Percentiles rank a stretch among this genome's conserved stretches.
phyloP scores from a whole-genome alignment of 805 yeast genomes.

The Cyberlindnera suaveolens region DNA sequence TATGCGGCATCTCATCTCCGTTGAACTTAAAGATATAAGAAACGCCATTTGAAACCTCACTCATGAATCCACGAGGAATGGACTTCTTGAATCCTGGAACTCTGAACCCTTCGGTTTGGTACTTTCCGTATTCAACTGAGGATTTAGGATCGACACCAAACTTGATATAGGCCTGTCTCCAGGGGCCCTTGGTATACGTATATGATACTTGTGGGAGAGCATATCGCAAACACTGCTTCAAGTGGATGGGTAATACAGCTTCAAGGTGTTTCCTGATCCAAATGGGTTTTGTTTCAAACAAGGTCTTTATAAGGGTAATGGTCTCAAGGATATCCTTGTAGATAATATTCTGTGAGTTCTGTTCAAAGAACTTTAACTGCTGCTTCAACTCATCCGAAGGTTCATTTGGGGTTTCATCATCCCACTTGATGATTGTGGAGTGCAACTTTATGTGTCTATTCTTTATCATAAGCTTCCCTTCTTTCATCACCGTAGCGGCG shows the following conservation, averaged over 20 bases:
- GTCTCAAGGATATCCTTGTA: slow-evolving; percentile 26
- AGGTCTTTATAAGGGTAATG: slow-evolving; percentile 23
- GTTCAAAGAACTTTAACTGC: slow-evolving; percentile 35
- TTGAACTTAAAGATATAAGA: slow-evolving; percentile 57
- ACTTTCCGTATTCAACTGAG: slow-evolving; percentile 47
- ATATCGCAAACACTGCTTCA: slow-evolving; percentile 47
- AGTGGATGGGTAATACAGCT: slow-evolving; percentile 41
- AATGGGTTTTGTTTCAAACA: slow-evolving; percentile 70
- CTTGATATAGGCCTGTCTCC: slow-evolving; percentile 80
- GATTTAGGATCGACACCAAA: slow-evolving; percentile 74
- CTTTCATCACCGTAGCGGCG: slow-evolving; percentile 43
- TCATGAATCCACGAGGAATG: slow-evolving; percentile 27
- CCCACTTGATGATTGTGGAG: slow-evolving; percentile 47
- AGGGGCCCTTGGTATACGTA: slow-evolving; percentile 84
- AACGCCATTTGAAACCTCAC: slow-evolving; percentile 27
- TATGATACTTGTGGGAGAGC: slow-evolving; percentile 84
- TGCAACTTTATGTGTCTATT: slow-evolving; percentile 43
- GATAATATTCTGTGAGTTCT: slow-evolving; percentile 23
- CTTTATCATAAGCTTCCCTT: slow-evolving; percentile 41
- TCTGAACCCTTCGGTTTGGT: slow-evolving; percentile 80
- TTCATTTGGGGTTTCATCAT: slow-evolving; percentile 38
- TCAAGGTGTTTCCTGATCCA: slow-evolving; percentile 78
- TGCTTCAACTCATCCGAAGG: slow-evolving; percentile 45
- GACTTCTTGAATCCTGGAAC: slow-evolving; percentile 24
- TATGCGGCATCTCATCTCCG: slow-evolving; percentile 62